Percentiles rank a stretch among this genome's conserved stretches.
Conservation (phyloP, 441 rosid genomes). For the Macaranga tanarius region DNA sequence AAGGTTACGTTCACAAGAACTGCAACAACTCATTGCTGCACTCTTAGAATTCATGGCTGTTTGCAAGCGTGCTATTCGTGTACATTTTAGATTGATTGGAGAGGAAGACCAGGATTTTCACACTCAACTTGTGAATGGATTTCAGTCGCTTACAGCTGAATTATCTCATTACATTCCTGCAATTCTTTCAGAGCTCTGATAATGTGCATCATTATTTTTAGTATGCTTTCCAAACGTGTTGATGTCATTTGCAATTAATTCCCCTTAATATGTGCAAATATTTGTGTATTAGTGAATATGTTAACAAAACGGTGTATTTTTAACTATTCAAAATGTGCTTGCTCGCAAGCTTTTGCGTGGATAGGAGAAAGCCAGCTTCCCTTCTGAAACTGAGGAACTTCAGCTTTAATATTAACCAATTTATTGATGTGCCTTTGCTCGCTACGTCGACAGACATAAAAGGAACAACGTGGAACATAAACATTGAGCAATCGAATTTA, state of each 20-base stretch:
- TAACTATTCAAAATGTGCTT: background rate
- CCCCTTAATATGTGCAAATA: background rate
- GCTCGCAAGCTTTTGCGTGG: background rate
- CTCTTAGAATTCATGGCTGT: constrained; percentile 99
- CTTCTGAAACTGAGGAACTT: no score
- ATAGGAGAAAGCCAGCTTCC: background rate
- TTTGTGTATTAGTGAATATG: background rate
- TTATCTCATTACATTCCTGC: constrained; percentile 98
- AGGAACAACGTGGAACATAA: no score
- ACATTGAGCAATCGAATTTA: no score
- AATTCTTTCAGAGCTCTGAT: constrained; percentile 91
- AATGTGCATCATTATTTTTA: constrained; percentile 16
- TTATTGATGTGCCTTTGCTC: no score
- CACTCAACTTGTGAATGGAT: constrained; percentile 97
- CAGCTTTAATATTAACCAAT: no score
- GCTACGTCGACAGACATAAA: no score
- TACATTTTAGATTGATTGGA: constrained; percentile 88
- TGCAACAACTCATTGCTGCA: constrained; percentile 97
- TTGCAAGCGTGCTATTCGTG: constrained; percentile 96
- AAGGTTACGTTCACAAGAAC: constrained; percentile 87
- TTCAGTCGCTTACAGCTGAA: constrained; percentile 99
- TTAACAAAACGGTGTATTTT: background rate
- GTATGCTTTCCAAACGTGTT: background rate
- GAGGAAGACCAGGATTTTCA: constrained; percentile 98
- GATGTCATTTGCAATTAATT: background rate